Base-by-base conservation (phyloP, 1,284 basidiomycete genomes). In the Psilocybe mexicana region DNA sequence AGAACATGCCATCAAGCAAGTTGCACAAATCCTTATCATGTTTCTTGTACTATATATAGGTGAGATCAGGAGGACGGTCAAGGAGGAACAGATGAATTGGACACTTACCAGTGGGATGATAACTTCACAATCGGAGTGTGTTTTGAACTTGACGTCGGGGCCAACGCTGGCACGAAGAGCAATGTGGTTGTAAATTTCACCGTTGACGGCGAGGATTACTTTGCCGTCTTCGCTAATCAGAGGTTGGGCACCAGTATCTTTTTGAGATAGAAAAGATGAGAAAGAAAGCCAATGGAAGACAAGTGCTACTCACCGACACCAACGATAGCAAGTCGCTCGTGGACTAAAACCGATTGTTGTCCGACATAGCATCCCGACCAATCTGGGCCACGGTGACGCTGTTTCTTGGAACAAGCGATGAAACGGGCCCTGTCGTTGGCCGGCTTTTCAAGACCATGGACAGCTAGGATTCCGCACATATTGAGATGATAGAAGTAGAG, bases 121-220 rank as follows among this genome's bases (percentile, higher is more conserved):
- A 68, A 98, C 89, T 76, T 99, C 97, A 76, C 97, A 99, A 71
- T 99, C 97, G 0, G 96, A 98, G 72, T 98, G 94, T 0, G 96
- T 98, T 81, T 94, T 97, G 84, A 99, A 97, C 61, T 88, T 87
- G 63, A 88, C 85, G 57, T 78, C 79, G 52, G 81, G 70, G 46
- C 82, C 86, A 65, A 96, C 78, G 28, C 74, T 76, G 58, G 90
- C 85, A 63, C 93, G 87, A 48, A 99, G 85, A 38, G 87, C 82
- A 59, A 94, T 77, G 73, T 99, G 94, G 82, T 99, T 99, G 84
- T 99, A 99, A 69, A 99, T 99, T 76, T 99, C 97, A 55, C 97
- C 97, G 77, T 99, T 99, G 72, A 99, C 97, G 59, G 93, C 88
- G 55, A 99, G 89, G 67, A 92, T 84, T 64, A 90, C 74, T 70